Evolutionary conservation across 352 stramenopile species (phyloP).

Genomic region (Chrysophaeum taylorii): DNA sequence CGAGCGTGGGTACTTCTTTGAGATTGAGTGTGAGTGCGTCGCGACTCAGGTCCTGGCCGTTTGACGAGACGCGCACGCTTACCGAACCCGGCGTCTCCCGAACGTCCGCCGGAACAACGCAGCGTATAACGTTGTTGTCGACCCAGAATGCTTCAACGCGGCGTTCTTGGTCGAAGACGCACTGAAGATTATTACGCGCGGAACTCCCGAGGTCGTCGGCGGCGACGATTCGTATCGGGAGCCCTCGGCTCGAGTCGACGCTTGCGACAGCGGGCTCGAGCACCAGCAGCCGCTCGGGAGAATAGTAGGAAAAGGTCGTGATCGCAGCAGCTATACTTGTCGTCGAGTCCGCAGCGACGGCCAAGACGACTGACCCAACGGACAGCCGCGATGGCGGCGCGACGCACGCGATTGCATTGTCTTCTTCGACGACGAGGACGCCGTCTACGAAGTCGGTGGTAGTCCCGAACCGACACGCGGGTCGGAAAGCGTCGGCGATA

Average conservation of each 20-base stretch:
- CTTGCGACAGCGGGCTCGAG: neutral
- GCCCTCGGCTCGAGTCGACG: slow-evolving; percentile 4
- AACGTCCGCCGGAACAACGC: neutral
- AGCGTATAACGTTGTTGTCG: neutral
- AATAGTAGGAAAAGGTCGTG: slow-evolving; percentile 16
- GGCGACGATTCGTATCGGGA: neutral
- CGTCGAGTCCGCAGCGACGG: neutral
- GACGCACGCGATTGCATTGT: neutral
- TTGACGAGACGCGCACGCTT: neutral
- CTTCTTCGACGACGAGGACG: neutral
- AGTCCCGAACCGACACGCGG: slow-evolving; percentile 29
- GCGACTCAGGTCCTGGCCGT: neutral
- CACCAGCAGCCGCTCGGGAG: neutral
- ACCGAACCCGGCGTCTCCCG: neutral
- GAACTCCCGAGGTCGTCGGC: neutral
- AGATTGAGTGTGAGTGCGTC: neutral
- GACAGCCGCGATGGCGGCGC: neutral
- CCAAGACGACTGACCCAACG: neutral
- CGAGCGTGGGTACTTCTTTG: neutral
- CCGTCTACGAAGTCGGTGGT: neutral
- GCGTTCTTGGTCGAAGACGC: neutral
- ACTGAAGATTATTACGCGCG: neutral
- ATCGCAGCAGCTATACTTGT: neutral
- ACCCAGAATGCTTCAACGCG: neutral
- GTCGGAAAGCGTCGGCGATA: slow-evolving; percentile 29